These are phyloP conservation scores for Kwoniella newhampshirensis DNA, from an alignment of 768 basidiomycete genomes.

Conservation along the genomic window DNA sequence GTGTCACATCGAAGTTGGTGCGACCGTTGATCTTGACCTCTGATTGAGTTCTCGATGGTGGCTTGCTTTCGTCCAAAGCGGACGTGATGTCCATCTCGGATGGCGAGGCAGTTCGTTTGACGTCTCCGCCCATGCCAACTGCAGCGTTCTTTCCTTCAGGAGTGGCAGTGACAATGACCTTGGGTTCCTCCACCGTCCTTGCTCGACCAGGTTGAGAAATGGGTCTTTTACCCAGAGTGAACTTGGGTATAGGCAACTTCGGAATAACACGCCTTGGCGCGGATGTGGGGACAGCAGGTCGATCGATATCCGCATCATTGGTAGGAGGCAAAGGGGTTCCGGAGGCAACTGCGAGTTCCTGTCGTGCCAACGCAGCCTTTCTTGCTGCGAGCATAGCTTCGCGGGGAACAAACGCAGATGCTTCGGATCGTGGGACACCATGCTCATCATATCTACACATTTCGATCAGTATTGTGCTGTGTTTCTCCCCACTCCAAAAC, in stretches of 20 bases:
- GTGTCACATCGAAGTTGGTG: neutral
- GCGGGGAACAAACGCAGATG: conserved; percentile 56
- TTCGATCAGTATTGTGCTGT: neutral
- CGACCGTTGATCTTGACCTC: conserved; percentile 6
- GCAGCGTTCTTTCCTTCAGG: neutral
- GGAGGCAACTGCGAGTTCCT: conserved; percentile 21
- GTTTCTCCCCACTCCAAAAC: neutral
- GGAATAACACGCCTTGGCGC: conserved; percentile 9
- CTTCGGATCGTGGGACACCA: conserved; percentile 56
- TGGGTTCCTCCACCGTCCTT: conserved; percentile 9
- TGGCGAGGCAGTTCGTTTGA: conserved; percentile 5
- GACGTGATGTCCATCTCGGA: neutral
- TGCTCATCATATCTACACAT: conserved; percentile 60
- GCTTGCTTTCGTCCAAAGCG: neutral
- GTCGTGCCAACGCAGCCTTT: conserved; percentile 33
- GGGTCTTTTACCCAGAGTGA: conserved; percentile 23
- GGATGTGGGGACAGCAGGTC: neutral
- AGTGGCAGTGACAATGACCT: neutral
- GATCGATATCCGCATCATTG: conserved; percentile 28
- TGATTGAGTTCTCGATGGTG: conserved; percentile 5
- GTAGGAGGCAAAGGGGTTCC: conserved; percentile 24
- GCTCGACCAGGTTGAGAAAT: conserved; percentile 24
- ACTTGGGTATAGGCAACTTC: conserved; percentile 22
- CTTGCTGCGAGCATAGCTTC: conserved; percentile 40
- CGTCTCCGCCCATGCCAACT: neutral